Evolutionary conservation across 305 asterid genomes (phyloP).

Genomic region (Ajuga reptans): DNA sequence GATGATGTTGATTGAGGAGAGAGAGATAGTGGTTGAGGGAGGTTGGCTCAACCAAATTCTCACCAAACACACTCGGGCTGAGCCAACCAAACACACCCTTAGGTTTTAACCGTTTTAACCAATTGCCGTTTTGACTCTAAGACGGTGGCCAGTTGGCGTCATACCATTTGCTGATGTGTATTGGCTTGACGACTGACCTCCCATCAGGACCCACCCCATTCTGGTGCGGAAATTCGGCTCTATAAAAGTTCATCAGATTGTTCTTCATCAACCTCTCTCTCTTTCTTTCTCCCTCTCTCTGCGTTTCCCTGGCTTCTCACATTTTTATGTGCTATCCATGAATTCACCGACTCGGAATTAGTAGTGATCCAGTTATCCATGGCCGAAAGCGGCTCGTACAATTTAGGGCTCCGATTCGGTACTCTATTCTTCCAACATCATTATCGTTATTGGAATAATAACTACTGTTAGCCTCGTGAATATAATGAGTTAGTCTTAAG

Average conservation of each 20-base stretch:
- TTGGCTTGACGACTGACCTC: not conserved
- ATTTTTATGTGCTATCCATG: not conserved
- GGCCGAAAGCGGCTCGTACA: constrained; percentile 9
- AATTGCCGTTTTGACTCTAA: no score
- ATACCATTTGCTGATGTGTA: not conserved
- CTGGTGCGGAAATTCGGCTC: not conserved
- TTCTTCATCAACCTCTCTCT: no score
- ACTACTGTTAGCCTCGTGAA: not conserved
- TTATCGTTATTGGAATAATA: not conserved
- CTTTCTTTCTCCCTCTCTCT: no score
- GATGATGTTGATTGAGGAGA: no score
- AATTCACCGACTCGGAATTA: not conserved
- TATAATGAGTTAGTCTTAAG: not conserved
- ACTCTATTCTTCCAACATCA: not conserved
- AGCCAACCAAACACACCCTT: no score
- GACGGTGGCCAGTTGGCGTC: not conserved
- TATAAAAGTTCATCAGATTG: not conserved
- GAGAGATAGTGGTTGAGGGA: no score
- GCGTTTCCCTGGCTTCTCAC: no score
- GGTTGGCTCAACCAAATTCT: no score
- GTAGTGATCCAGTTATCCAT: constrained; percentile 2
- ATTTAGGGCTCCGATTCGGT: constrained; percentile 13
- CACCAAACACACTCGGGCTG: no score
- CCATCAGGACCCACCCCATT: not conserved
- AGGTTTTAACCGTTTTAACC: no score